phyloP scores from a whole-genome alignment of 192 early-diverging fungal species.

The Backusella tuberculispora region DNA sequence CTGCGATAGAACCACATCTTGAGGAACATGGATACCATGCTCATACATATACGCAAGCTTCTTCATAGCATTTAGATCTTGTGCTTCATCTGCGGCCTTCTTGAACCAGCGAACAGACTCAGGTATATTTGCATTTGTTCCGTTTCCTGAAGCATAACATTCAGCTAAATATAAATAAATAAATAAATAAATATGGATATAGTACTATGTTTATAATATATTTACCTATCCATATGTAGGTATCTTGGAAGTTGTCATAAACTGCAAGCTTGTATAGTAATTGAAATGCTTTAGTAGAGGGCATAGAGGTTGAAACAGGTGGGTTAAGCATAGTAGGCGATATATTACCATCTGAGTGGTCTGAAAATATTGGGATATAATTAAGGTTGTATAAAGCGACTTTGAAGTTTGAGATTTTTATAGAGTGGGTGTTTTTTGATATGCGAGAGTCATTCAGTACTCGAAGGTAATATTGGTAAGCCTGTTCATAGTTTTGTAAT shows the following conservation, averaged over 20 bases:
- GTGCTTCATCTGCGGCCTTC: slow-evolving; percentile 32
- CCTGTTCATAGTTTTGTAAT: slow-evolving; percentile 34
- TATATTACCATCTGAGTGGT: background rate
- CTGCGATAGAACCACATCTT: slow-evolving; percentile 23
- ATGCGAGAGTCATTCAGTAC: slow-evolving; percentile 29
- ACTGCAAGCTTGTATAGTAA: slow-evolving; percentile 29
- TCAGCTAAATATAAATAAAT: slow-evolving; percentile 26
- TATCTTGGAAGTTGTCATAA: slow-evolving; percentile 24
- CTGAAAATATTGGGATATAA: slow-evolving; percentile 1
- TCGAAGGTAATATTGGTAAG: slow-evolving; percentile 30
- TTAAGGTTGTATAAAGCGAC: slow-evolving; percentile 34
- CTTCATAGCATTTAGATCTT: slow-evolving; percentile 25
- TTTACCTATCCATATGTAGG: slow-evolving; percentile 41
- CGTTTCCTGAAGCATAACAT: slow-evolving; percentile 38
- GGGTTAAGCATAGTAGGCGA: background rate
- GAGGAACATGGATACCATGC: slow-evolving; percentile 12
- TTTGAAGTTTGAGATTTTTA: slow-evolving; percentile 35
- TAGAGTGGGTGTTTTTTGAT: slow-evolving; percentile 7
- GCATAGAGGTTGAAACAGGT: slow-evolving; percentile 1
- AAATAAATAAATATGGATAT: slow-evolving; percentile 8
- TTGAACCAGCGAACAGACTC: slow-evolving; percentile 34
- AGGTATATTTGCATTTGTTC: slow-evolving; percentile 7
- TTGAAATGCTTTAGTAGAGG: slow-evolving; percentile 27
- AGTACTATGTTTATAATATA: slow-evolving; percentile 1
- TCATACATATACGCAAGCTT: slow-evolving; percentile 28